Base-by-base conservation (phyloP, 495 filamentous ascomycete species). In the Aspergillus ostianus region DNA sequence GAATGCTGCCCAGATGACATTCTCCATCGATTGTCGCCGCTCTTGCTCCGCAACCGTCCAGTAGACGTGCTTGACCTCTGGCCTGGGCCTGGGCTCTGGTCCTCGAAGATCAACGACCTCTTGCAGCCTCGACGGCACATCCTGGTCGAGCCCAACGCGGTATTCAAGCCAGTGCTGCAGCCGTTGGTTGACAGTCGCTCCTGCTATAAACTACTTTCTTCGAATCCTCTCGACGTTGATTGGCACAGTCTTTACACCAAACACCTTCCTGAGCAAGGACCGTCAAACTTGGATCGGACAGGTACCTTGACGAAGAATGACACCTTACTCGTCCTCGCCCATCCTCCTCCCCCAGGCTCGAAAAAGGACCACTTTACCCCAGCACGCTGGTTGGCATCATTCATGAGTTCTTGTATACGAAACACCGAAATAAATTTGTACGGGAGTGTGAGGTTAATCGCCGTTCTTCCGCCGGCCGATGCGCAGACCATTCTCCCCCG, bases 1-100 rank as follows among this genome's bases (percentile, higher is more conserved):
- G n/a, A 36, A n/a, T 27, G 13, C 10, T 19, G 51, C 41, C 21
- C 64, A 85, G 82, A 83, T 61, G 73, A 84, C 66, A 62, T 80
- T 19, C 53, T 85, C 53, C 57, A 82, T 61, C 77, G 81, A 19
- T 67, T 89, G 20, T 80, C 78, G 9, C 85, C 84, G 2, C 84
- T 81, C 12, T 82, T 96, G 23, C 68, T 71, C 20, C 79, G 80
- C 53, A 84, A 91, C 66, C 67, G 73, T 15, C 87, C 88, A 53
- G 85, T 91, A 65, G 90, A 92, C 61, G 81, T 98, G 54, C 76
- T 98, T 62, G 93, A 98, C 66, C 74, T 96, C 45, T 89, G 90
- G 75, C 93, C 93, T 1, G 90, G 90, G 23, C 64, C 69, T 20
- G 90, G 91, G 15, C 32, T 93, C 8, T 90, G 85, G 79, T 97